Conservation (phyloP, 306 rosid species). For the Dryas octopetala region DNA sequence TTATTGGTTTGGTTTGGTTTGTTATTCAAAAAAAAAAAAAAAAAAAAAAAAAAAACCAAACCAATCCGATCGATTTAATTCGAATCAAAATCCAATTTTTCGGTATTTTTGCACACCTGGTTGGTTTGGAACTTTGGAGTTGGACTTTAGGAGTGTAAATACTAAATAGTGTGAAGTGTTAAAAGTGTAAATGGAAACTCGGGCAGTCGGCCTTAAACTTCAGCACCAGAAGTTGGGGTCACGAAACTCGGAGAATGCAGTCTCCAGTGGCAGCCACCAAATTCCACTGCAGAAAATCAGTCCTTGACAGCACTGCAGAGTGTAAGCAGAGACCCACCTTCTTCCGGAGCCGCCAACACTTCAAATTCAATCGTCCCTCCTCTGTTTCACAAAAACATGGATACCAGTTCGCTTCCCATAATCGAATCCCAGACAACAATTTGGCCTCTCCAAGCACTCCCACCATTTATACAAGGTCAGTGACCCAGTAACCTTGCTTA, state of each 20-base stretch:
- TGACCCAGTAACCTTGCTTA: background rate
- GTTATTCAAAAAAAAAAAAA: too few species aligned
- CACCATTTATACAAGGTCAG: slow-evolving; percentile 7
- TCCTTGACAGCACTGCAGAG: background rate
- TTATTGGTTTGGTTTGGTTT: too few species aligned
- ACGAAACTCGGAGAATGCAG: background rate
- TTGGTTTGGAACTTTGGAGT: too few species aligned
- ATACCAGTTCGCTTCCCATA: background rate
- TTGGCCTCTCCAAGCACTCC: background rate
- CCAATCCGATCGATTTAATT: too few species aligned
- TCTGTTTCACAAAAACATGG: background rate
- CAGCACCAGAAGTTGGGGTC: background rate
- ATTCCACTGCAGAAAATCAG: slow-evolving; percentile 2
- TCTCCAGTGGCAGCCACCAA: slow-evolving; percentile 9
- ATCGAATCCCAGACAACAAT: background rate
- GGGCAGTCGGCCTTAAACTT: background rate
- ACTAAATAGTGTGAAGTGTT: background rate
- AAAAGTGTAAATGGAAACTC: background rate
- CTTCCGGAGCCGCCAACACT: background rate
- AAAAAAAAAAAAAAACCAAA: too few species aligned
- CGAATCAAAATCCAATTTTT: too few species aligned
- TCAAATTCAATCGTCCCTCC: background rate
- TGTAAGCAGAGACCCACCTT: slow-evolving; percentile 3
- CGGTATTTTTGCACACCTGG: too few species aligned
- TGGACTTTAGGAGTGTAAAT: too few species aligned